Evolutionary conservation across 2,329 filamentous ascomycete species (phyloP).

Genomic region (Aspergillus novoparasiticus): DNA sequence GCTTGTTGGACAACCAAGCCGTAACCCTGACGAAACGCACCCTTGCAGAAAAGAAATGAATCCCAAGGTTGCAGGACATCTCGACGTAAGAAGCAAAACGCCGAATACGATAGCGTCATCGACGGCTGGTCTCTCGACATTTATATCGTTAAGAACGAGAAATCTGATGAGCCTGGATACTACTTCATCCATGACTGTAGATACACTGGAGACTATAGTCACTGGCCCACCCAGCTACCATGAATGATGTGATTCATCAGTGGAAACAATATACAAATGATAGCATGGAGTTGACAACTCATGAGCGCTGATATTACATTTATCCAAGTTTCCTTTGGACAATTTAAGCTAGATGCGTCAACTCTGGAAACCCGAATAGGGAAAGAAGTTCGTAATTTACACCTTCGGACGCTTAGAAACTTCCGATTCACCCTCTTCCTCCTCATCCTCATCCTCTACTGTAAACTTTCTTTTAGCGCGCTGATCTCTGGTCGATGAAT

Average conservation of each 20-base stretch:
- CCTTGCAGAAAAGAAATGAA: not conserved
- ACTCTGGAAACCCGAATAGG: not conserved
- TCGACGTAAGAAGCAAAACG: constrained; percentile 8
- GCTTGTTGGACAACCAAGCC: constrained; percentile 46
- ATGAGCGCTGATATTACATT: constrained; percentile 1
- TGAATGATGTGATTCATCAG: constrained; percentile 6
- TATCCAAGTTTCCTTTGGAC: constrained; percentile 8
- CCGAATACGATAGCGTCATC: constrained; percentile 23
- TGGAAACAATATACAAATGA: constrained; percentile 1
- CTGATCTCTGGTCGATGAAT: constrained; percentile 18
- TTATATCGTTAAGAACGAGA: constrained; percentile 30
- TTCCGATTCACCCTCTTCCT: constrained; percentile 19
- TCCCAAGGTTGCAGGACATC: constrained; percentile 18
- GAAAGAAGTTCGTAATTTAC: constrained; percentile 19
- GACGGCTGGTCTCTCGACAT: constrained; percentile 27
- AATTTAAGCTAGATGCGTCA: constrained; percentile 3
- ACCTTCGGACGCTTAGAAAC: constrained; percentile 37
- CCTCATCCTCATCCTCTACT: constrained; percentile 33
- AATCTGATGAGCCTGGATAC: constrained; percentile 33
- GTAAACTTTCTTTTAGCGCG: constrained; percentile 37
- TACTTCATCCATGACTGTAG: constrained; percentile 28
- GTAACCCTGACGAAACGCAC: constrained; percentile 12
- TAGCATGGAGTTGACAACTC: not conserved
- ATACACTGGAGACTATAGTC: constrained; percentile 28
- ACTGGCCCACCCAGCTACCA: constrained; percentile 24